Conservation (phyloP, 2,329 filamentous ascomycete genomes). For the Hymenoscyphus fraxineus region DNA sequence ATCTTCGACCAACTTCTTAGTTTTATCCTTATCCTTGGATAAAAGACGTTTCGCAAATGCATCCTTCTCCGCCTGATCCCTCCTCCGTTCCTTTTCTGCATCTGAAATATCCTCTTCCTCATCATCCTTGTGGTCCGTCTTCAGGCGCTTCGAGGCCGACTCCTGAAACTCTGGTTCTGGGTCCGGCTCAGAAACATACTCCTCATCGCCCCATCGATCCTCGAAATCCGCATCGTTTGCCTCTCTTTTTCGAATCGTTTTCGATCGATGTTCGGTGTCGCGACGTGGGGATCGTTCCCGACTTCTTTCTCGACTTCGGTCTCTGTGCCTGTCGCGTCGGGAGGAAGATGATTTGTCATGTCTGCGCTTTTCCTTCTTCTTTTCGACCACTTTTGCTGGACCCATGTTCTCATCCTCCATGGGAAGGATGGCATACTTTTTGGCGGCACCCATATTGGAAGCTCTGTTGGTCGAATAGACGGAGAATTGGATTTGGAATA, state of each 20-base stretch:
- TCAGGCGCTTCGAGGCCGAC: conserved; percentile 67
- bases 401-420: conserved; percentile 64
- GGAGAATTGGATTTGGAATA: background rate
- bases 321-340: conserved; percentile 37
- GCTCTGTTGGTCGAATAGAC: background rate
- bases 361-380: conserved; percentile 41
- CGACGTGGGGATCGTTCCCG: conserved; percentile 37
- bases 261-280: conserved; percentile 40
- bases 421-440: conserved; percentile 63
- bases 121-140: conserved; percentile 53
- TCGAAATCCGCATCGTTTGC: conserved; percentile 61
- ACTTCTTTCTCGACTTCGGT: conserved; percentile 36
- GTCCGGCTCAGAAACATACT: conserved; percentile 44
- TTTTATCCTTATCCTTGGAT: conserved; percentile 65
- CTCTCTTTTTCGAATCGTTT: conserved; percentile 48
- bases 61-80: conserved; percentile 71
- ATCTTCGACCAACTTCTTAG: conserved; percentile 65
- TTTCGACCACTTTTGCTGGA: conserved; percentile 49
- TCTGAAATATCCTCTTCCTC: conserved; percentile 55
- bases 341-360: conserved; percentile 36
- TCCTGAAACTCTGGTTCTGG: conserved; percentile 60
- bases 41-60: conserved; percentile 75
- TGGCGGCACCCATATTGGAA: conserved; percentile 38
- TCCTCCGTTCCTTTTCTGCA: conserved; percentile 56
- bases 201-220: conserved; percentile 79